Conservation (phyloP, 495 filamentous ascomycete species). For the Neurospora sublineolata region DNA sequence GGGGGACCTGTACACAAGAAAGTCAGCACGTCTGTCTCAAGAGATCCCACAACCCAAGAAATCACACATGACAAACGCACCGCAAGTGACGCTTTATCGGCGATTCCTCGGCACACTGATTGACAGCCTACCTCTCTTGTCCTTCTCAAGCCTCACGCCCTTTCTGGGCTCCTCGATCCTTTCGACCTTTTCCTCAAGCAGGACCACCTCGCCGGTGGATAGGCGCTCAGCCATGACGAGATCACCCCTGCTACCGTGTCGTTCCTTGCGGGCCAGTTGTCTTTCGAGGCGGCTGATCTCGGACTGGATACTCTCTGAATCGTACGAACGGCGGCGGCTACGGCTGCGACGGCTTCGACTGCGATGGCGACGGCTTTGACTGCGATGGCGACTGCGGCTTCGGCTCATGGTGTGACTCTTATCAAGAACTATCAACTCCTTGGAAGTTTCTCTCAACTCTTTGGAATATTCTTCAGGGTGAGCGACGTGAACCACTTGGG, state of each 20-base stretch:
- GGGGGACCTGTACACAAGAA: slow-evolving; percentile 31
- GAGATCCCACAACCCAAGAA: neutral
- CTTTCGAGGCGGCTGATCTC: slow-evolving; percentile 31
- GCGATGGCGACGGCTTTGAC: slow-evolving; percentile 39
- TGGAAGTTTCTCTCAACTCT: slow-evolving; percentile 24
- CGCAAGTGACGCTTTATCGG: slow-evolving; percentile 27
- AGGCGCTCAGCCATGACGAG: slow-evolving; percentile 36
- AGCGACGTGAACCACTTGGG: slow-evolving; percentile 22
- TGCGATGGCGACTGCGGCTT: neutral
- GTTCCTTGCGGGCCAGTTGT: slow-evolving; percentile 12
- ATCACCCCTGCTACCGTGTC: slow-evolving; percentile 24
- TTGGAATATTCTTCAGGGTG: slow-evolving; percentile 30
- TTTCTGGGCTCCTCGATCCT: slow-evolving; percentile 38
- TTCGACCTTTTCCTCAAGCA: slow-evolving; percentile 44
- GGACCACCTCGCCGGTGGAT: slow-evolving; percentile 39
- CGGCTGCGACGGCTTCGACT: slow-evolving; percentile 18
- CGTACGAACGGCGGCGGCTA: slow-evolving; percentile 12
- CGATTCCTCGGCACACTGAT: slow-evolving; percentile 48
- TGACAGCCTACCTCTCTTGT: slow-evolving; percentile 78
- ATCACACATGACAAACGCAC: slow-evolving; percentile 13
- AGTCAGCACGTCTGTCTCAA: slow-evolving; percentile 10
- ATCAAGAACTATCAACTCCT: slow-evolving; percentile 2
- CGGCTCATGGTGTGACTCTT: neutral
- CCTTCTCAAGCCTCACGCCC: slow-evolving; percentile 61
- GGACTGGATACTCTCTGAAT: slow-evolving; percentile 25